phyloP scores from a whole-genome alignment of 257 asterid genomes.

The Verbascum thapsus region DNA sequence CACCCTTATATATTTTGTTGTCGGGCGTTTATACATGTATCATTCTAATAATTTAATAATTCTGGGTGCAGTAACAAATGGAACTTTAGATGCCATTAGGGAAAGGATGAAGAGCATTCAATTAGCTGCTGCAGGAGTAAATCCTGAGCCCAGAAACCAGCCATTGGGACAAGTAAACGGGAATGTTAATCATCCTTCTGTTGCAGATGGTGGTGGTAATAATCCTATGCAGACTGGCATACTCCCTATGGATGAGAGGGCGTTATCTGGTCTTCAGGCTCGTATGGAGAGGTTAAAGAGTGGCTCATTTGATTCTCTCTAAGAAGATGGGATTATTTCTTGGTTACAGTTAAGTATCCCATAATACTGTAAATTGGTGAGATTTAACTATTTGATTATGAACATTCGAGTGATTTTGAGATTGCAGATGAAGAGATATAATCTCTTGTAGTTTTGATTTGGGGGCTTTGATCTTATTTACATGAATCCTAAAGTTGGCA shows the following conservation, averaged over 20 bases:
- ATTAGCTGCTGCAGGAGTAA: conserved; percentile 69
- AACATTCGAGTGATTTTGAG: conserved; percentile 25
- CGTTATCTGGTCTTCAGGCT: conserved; percentile 96
- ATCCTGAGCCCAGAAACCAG: conserved; percentile 55
- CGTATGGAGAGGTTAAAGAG: conserved; percentile 97
- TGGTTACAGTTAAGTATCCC: conserved; percentile 35
- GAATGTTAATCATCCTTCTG: conserved; percentile 44
- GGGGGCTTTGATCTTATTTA: conserved; percentile 1
- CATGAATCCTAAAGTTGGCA: conserved; percentile 16
- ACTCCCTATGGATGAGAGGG: conserved; percentile 97
- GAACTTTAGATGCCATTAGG: conserved; percentile 90
- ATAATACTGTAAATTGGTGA: conserved; percentile 37
- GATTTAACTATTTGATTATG: conserved; percentile 28
- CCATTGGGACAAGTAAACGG: conserved; percentile 64
- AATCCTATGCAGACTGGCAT: conserved; percentile 57
- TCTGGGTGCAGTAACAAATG: conserved; percentile 69
- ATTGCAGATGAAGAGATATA: conserved; percentile 23
- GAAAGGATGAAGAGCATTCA: conserved; percentile 99
- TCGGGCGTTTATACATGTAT: background rate
- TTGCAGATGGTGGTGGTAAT: conserved; percentile 44
- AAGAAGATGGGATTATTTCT: conserved; percentile 22
- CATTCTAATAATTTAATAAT: background rate
- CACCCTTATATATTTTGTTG: no score
- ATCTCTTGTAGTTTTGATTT: conserved; percentile 33
- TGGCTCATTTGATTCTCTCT: conserved; percentile 75